These are phyloP conservation scores for Kodamaea laetipori DNA, from an alignment of 805 yeast species.

Conservation along the genomic window DNA sequence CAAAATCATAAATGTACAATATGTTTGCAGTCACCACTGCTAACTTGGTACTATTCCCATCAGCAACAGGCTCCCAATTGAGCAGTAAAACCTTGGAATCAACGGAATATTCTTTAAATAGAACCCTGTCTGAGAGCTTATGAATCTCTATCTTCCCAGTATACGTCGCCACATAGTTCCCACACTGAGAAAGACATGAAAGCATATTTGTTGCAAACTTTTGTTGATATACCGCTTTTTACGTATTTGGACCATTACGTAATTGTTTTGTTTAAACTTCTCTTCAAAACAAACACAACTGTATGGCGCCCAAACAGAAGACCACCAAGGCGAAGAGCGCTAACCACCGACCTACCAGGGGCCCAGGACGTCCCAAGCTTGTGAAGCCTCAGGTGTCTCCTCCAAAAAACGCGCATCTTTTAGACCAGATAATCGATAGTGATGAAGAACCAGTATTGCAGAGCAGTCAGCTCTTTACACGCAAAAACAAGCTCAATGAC, in stretches of 20 bases:
- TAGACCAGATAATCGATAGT: constrained; percentile 8
- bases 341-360: too few species aligned
- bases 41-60: constrained; percentile 22
- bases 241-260: background rate
- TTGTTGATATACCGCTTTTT: constrained; percentile 1
- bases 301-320: background rate
- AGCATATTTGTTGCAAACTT: background rate
- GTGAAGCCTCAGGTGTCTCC: constrained; percentile 1
- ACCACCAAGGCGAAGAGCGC: background rate
- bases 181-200: constrained; percentile 22
- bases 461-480: constrained; percentile 18
- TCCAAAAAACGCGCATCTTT: background rate
- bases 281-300: too few species aligned
- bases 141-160: background rate
- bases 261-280: too few species aligned
- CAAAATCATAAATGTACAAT: constrained; percentile 7
- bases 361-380: too few species aligned
- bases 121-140: background rate
- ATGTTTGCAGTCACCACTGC: constrained; percentile 22
- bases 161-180: constrained; percentile 22
- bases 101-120: background rate
- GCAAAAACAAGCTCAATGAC: constrained; percentile 24
- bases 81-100: background rate
- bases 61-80: constrained; percentile 5
- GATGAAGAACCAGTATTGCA: constrained; percentile 6